Percentiles rank a stretch among this genome's conserved stretches.
Evolutionary conservation across 2,329 filamentous ascomycete species (phyloP).

Genomic region (Trichoderma gracile): DNA sequence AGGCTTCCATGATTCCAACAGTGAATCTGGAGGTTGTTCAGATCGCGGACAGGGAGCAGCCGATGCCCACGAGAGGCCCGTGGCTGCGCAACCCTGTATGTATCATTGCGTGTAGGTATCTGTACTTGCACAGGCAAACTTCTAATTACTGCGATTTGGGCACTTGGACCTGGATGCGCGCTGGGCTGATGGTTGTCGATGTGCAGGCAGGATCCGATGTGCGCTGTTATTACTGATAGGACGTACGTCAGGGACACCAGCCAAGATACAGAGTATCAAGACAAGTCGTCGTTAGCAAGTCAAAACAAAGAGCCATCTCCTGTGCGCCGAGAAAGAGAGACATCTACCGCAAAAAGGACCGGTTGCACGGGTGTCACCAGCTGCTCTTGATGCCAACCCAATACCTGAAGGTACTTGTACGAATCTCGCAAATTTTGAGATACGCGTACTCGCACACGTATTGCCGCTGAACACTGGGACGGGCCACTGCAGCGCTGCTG

Average conservation of each 20-base stretch:
- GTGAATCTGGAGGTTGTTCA: not conserved
- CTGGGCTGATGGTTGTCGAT: not conserved
- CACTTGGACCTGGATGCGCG: not conserved
- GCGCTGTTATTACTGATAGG: not conserved
- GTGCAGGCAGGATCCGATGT: not conserved
- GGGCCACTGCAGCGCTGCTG: conserved; percentile 8
- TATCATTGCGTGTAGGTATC: not conserved
- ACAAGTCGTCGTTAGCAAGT: too few species aligned
- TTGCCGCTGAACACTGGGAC: not conserved
- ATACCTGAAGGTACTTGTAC: not conserved
- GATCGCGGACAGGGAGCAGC: not conserved
- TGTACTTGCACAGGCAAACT: not conserved
- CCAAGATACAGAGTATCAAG: too few species aligned
- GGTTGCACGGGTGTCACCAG: conserved; percentile 3
- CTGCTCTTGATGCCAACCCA: not conserved
- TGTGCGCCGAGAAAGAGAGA: not conserved
- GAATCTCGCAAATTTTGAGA: conserved; percentile 12
- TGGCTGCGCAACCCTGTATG: not conserved
- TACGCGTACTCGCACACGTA: conserved; percentile 16
- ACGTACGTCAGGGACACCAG: not conserved
- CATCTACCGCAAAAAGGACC: not conserved
- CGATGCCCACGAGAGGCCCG: not conserved
- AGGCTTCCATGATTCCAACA: too few species aligned
- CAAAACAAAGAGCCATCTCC: not conserved
- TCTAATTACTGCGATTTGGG: too few species aligned